Evolutionary conservation across 371 early-diverging fungal species (phyloP), one percentile per base, ranked within the genome.

Genomic region (Coemansia sp.): DNA sequence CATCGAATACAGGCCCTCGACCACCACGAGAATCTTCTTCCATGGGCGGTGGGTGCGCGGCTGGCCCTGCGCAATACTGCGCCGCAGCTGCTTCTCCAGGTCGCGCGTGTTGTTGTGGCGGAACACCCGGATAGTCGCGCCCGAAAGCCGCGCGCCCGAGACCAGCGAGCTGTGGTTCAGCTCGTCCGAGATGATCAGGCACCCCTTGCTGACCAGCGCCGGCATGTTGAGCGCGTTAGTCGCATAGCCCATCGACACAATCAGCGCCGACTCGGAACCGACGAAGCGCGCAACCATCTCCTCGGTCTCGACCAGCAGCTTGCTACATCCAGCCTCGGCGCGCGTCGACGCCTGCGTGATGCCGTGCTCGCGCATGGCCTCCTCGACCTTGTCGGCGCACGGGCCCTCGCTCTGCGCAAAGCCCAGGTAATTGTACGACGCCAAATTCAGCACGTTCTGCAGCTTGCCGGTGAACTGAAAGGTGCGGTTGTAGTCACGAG

Each of bases 1-100:
- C 99, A 99, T 99, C 11, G 98, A 97, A 75, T 93, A 99, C 31
- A 99, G 82, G 40, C 99, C 99, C 81, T 99, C 99, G 24, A 99
- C 94, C 37, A 99, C 85, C 5, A 99, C 90, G 62, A 99, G 79
- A 69, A 99, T 98, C 85, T 97, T 98, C 78, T 95, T 95, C 99
- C 99, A 99, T 9, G 98, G 94, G 32, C 98, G 89, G 80, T 98
- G 98, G 2, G 98, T 99, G 47, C 95, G 88, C 24, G 99, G 99
- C 78, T 99, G 99, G 32, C 99, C 99, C 79, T 99, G 97, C 33
- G 97, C 84, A 56, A 99, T 98, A 55, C 91, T 84, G 66, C 93
- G 90, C 54, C 94, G 87, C 57, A 99, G 83, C 38, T 94, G 85
- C 34, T 77, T 64, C 70, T 97, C 98, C 43, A 99, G 82, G 68